Conservation (phyloP, 2,329 filamentous ascomycete species). For the Bimuria novae-zelandiae region DNA sequence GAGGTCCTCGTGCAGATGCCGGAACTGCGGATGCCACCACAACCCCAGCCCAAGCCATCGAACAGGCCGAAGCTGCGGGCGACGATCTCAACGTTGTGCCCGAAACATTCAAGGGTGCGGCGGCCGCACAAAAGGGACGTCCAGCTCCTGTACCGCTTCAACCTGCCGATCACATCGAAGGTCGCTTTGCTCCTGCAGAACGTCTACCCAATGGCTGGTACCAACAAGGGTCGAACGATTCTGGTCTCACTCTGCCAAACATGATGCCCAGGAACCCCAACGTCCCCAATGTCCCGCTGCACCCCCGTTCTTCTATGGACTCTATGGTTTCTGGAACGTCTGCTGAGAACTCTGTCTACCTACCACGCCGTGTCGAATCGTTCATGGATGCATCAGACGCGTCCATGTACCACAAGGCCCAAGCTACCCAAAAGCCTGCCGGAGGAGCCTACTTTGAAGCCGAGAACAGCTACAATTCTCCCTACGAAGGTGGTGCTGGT, state of each 20-base stretch:
- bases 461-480: constrained; percentile 26
- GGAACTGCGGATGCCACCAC: constrained; percentile 76
- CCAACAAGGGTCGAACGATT: constrained; percentile 66
- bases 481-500: constrained; percentile 30
- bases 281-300: constrained; percentile 53
- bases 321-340: constrained; percentile 65
- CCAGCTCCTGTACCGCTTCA: constrained; percentile 65
- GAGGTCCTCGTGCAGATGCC: constrained; percentile 88
- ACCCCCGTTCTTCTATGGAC: constrained; percentile 68
- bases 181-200: constrained; percentile 75
- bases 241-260: constrained; percentile 61
- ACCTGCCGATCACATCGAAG: constrained; percentile 75
- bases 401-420: constrained; percentile 72
- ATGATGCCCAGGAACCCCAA: constrained; percentile 52
- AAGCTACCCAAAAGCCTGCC: constrained; percentile 53
- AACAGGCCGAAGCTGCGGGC: constrained; percentile 75
- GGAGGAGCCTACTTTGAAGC: constrained; percentile 50
- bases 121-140: constrained; percentile 57
- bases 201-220: constrained; percentile 71
- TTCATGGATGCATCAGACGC: constrained; percentile 80
- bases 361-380: constrained; percentile 71
- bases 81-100: constrained; percentile 91
- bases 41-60: constrained; percentile 81
- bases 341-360: constrained; percentile 63
- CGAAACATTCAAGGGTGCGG: constrained; percentile 72